Base-by-base conservation (phyloP, 176 grass and related monocot genomes). In the Oryza glumipatula region DNA sequence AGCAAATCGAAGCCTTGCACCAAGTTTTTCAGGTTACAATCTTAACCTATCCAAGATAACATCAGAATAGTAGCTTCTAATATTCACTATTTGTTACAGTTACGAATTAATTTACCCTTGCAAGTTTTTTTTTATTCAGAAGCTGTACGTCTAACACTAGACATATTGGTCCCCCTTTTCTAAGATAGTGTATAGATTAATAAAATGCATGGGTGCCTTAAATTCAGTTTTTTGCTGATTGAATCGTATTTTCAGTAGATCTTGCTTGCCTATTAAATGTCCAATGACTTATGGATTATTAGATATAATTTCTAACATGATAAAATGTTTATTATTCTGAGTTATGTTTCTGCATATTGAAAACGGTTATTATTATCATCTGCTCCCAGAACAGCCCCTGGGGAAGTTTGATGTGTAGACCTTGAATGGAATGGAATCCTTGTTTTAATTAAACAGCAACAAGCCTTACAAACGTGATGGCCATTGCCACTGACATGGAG, bases 1-100 rank as follows among this genome's bases (percentile, higher is more conserved):
- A 98, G 95, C 93, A 98, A 98, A 98, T 90, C 85, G 85, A 98
- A 98, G 95, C 95, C 95, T 91, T 98, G 95, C 92, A 93, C 84
- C 92, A 98, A 95, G 89, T 98, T 91, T 95, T 98, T 98, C 92
- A 95, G 95, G 95, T 98, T 95, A 78, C 86, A 98, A 91, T 91
- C 92, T 90, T 86, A 92, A 94, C 86, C 78, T 78, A 90, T 86
- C 67, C 66, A 86, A 91, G 95, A 95, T 80, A 75, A 89, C 79
- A 86, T 82, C 72, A 86, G n/a, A 88, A 91, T 58, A 76, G 68
- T 89, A 93, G 70, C 73, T 68, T 92, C 39, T 91, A 94, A 80
- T 83, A 83, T 88, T 68, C 71, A 86, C 56, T 64, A 61, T 80
- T 77, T 68, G 63, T 83, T 85, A 73, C 72, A 52, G 66, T 80